These are phyloP conservation scores for Tulasnella sp. DNA, from an alignment of 768 basidiomycete genomes.

Conservation along the genomic window DNA sequence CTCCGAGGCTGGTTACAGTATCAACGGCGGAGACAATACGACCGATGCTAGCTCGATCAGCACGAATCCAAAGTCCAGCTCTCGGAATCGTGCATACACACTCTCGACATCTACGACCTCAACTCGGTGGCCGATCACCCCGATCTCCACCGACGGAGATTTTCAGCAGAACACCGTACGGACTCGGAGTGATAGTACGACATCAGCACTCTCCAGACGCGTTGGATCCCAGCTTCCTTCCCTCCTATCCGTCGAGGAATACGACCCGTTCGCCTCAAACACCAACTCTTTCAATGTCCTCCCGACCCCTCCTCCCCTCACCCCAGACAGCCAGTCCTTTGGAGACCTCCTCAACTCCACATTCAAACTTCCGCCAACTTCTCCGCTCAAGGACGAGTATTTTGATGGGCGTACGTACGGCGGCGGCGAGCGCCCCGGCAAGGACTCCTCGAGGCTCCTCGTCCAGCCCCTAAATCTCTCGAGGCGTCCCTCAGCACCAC, in stretches of 20 bases:
- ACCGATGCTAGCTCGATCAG: too few species aligned
- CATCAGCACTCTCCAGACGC: background rate
- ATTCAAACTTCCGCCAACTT: background rate
- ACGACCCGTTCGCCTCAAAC: constrained; percentile 6
- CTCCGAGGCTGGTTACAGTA: too few species aligned
- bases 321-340: constrained; percentile 1
- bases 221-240: background rate
- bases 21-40: too few species aligned
- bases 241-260: constrained; percentile 7
- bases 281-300: constrained; percentile 7
- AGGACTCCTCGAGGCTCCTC: background rate
- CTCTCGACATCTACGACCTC: constrained; percentile 3
- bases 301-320: constrained; percentile 5
- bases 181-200: background rate
- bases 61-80: too few species aligned
- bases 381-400: background rate
- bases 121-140: background rate
- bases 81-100: constrained; percentile 8
- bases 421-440: background rate
- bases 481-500: constrained; percentile 5
- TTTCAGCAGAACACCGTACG: background rate
- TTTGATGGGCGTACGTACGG: background rate
- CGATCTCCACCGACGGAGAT: background rate
- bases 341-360: background rate
- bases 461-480: background rate